A percentile compares a stretch with the other conserved stretches of the same genome.
phyloP scores from a whole-genome alignment of 2,329 filamentous ascomycete genomes.

The Fusarium guadeloupense region DNA sequence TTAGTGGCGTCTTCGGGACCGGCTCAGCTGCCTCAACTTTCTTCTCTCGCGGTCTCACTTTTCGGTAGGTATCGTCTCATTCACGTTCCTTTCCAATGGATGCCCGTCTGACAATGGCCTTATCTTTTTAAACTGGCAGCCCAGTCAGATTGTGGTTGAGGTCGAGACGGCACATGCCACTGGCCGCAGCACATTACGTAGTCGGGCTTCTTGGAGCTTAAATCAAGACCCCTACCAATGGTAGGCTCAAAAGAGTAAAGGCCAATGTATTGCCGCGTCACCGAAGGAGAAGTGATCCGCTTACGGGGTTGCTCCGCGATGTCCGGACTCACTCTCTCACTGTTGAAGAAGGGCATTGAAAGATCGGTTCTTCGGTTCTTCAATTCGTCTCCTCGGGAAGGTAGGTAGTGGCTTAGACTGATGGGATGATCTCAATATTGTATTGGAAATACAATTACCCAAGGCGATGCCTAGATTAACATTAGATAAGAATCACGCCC shows the following conservation, averaged over 20 bases:
- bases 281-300: slow-evolving; percentile 21
- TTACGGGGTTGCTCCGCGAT: slow-evolving; percentile 20
- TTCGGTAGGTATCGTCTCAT: slow-evolving; percentile 1
- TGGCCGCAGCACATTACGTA: slow-evolving; percentile 24
- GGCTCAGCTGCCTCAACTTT: slow-evolving; percentile 13
- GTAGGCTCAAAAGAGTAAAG: slow-evolving; percentile 15
- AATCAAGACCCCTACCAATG: slow-evolving; percentile 11
- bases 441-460: slow-evolving; percentile 18
- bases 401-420: neutral
- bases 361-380: neutral
- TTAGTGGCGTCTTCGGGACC: slow-evolving; percentile 13
- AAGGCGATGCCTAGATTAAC: neutral
- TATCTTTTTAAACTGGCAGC: no score
- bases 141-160: neutral
- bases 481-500: slow-evolving; percentile 5
- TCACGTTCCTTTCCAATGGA: neutral
- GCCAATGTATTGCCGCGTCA: slow-evolving; percentile 25
- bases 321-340: slow-evolving; percentile 5
- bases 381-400: neutral
- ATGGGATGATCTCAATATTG: slow-evolving; percentile 13
- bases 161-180: slow-evolving; percentile 10
- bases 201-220: slow-evolving; percentile 17
- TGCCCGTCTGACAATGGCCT: neutral
- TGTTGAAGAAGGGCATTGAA: neutral
- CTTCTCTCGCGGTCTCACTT: neutral